phyloP scores from a whole-genome alignment of 164 flowering plant genomes.

The Piper betle region DNA sequence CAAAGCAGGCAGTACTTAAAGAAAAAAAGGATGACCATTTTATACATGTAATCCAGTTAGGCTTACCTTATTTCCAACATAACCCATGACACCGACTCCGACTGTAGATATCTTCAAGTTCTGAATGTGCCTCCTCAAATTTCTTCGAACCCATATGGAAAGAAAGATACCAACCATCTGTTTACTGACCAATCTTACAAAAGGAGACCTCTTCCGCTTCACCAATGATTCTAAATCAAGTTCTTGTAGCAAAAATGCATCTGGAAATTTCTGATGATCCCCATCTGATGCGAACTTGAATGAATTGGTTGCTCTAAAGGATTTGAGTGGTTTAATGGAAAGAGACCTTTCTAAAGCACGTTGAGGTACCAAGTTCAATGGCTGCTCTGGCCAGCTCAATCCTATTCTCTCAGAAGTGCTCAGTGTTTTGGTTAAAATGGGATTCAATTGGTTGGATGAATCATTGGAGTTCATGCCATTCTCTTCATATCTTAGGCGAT shows the following conservation, averaged over 20 bases:
- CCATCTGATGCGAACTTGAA: conserved; percentile 35
- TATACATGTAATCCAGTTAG: conserved; percentile 1
- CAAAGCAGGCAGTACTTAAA: not conserved
- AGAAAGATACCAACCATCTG: conserved; percentile 96
- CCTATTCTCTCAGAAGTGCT: conserved; percentile 73
- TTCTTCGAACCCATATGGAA: conserved; percentile 85
- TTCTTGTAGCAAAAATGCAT: conserved; percentile 31
- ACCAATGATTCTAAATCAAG: conserved; percentile 57
- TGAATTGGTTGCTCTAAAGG: conserved; percentile 50
- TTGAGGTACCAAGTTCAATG: conserved; percentile 48
- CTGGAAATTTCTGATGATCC: conserved; percentile 21
- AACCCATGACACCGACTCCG: conserved; percentile 98
- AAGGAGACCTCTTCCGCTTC: conserved; percentile 48
- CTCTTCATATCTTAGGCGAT: conserved; percentile 27
- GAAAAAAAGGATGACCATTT: not conserved
- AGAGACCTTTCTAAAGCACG: conserved; percentile 41
- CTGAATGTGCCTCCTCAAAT: conserved; percentile 68
- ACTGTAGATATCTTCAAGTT: conserved; percentile 82
- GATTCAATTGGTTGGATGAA: conserved; percentile 9
- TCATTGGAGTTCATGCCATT: conserved; percentile 17
- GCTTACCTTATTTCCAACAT: conserved; percentile 87
- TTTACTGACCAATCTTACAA: conserved; percentile 83
- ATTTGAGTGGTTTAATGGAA: conserved; percentile 42
- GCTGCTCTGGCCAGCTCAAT: conserved; percentile 89
- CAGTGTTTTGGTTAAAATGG: conserved; percentile 34